A percentile compares a stretch with the other conserved stretches of the same genome.
phyloP scores from a whole-genome alignment of 176 grass and related monocot species.

The Lolium multiflorum region DNA sequence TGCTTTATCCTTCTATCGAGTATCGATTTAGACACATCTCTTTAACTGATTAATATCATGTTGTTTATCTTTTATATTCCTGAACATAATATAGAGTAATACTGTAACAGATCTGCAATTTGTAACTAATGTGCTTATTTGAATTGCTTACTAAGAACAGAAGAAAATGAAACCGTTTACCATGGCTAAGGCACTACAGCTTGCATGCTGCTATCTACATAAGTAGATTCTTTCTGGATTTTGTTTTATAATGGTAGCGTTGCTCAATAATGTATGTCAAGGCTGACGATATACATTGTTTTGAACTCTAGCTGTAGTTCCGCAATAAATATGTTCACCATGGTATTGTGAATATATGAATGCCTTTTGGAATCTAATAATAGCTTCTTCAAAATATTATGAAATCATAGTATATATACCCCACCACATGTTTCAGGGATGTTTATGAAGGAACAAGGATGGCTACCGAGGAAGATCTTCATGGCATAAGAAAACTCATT shows the following conservation, averaged over 20 bases:
- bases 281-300: constrained; percentile 16
- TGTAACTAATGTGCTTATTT: not conserved
- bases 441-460: constrained; percentile 94
- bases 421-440: constrained; percentile 62
- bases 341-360: not conserved
- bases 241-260: not conserved
- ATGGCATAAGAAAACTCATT: constrained; percentile 88
- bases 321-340: not conserved
- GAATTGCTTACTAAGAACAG: not conserved
- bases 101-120: not conserved
- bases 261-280: not conserved
- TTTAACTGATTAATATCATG: constrained; percentile 2
- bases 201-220: not conserved
- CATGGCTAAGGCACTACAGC: not conserved
- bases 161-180: not conserved
- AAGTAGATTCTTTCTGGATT: not conserved
- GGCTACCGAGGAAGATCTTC: constrained; percentile 77
- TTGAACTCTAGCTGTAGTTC: not conserved
- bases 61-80: not conserved
- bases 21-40: not conserved
- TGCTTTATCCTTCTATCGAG: constrained; percentile 18
- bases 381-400: constrained; percentile 35
- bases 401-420: not conserved
- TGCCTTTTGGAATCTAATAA: constrained; percentile 2
- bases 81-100: constrained; percentile 1